phyloP scores from a whole-genome alignment of 2,329 filamentous ascomycete genomes.

The Fusarium papillatum region DNA sequence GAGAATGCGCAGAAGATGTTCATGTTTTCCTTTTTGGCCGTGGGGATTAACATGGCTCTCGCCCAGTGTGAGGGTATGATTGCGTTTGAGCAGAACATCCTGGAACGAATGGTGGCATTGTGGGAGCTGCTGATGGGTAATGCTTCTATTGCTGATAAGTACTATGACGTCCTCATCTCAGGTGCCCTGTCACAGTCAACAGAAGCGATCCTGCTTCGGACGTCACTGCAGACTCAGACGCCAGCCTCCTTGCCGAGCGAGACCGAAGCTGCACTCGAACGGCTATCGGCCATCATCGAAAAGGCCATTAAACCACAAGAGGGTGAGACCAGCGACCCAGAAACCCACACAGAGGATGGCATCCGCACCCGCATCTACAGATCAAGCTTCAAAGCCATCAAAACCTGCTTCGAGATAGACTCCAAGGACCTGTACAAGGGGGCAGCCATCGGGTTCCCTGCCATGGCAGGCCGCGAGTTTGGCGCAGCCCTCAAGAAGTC shows the following conservation, averaged over 20 bases:
- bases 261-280: constrained; percentile 24
- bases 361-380: constrained; percentile 22
- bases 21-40: constrained; percentile 41
- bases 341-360: constrained; percentile 2
- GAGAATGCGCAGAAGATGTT: constrained; percentile 40
- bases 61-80: constrained; percentile 32
- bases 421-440: constrained; percentile 47
- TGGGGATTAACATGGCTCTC: constrained; percentile 42
- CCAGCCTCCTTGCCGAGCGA: not conserved
- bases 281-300: constrained; percentile 26
- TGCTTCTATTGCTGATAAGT: constrained; percentile 28
- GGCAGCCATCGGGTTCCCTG: constrained; percentile 49
- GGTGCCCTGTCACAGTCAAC: constrained; percentile 32
- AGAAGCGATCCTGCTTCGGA: constrained; percentile 21
- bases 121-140: constrained; percentile 39
- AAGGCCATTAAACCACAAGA: constrained; percentile 13
- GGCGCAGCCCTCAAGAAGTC: constrained; percentile 43
- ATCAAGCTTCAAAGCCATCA: constrained; percentile 47
- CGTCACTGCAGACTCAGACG: constrained; percentile 15
- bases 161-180: constrained; percentile 35
- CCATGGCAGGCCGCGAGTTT: constrained; percentile 47
- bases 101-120: constrained; percentile 31
- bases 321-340: not conserved
- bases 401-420: constrained; percentile 52
- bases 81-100: constrained; percentile 23